Evolutionary conservation across 23 red algal genomes (phyloP), one percentile per base, ranked within the genome.

Genomic region (Gracilaria gracilis): DNA sequence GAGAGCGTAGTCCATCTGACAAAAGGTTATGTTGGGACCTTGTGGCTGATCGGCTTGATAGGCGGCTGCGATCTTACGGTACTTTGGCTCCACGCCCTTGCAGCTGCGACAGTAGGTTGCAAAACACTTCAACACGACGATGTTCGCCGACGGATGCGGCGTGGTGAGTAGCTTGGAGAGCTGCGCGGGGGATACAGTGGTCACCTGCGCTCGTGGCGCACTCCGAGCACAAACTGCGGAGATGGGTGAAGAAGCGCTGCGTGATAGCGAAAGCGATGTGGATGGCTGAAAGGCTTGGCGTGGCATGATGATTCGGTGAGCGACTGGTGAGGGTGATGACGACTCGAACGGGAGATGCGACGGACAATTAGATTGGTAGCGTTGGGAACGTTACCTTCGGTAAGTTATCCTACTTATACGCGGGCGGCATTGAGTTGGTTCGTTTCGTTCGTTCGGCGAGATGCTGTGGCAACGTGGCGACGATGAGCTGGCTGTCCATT

Each of bases 11-110:
- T 88, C 67, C 65, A 88, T 88, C 66, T 88, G 67, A 76, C 65
- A 72, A 31, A 88, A 88, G 47, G 48, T 88, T 44, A 75, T 47
- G 37, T 57, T 72, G 20, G 38, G 47, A 13, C 33, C 62, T 15
- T 67, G 39, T 28, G 74, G 20, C 21, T 55, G 29, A 62, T 40
- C 53, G 27, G 20, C 6, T 27, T 82, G 47, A 29, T 88, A 88
- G 67, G 84, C 84, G 53, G 67, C 67, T 46, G 84, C 84, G 51
- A 88, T 75, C 71, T 88, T 88, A 14, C 84, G 65, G 31, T 50
- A 88, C 65, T 88, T 88, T 4, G 84, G 84, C 50, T 59, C 71
- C 5, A 88, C 84, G 47, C 84, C 84, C 33, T 67, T 72, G 51
- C 84, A 88, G 37, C 67, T 69, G 66, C 25, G 58, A 48, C 84